Evolutionary conservation across 2,329 filamentous ascomycete genomes (phyloP), one percentile per base, ranked within the genome.

Genomic region (Epichloe coenophiala): DNA sequence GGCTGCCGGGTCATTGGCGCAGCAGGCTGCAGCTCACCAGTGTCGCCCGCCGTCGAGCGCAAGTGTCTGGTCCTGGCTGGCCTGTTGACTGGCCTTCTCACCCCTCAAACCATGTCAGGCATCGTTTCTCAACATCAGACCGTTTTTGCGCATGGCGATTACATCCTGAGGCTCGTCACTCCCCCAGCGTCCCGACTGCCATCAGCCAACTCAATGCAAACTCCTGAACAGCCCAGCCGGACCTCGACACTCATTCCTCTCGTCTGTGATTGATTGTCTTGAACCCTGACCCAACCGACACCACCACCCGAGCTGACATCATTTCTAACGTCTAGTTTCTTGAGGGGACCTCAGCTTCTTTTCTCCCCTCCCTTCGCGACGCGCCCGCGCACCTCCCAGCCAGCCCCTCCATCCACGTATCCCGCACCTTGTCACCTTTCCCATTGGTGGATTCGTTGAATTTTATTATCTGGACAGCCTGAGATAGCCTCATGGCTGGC

Each of bases 401-500:
- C 17, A 45, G 15, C 45, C 6, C 37, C 17, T 21, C 38, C 39
- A 3, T 39, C 21, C 17, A 9, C 37, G 13, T 45, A 15, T 19
- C 45, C 39, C 13, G 42, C 39, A 17, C 8, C 19, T 21, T 7
- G 15, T n/a, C 36, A 43, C 40, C 21, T 39, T 41, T 15, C 17
- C 8, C 19, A 45, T 42, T 41, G 35, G 23, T n/a, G 31, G 19
- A 15, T 8, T 19, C 15, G 23, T 37, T 17, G 5, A 49, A 13
- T 13, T 33, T 17, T 15, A 21, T 41, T 31, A 36, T 27, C 47
- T 17, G 52, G 49, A 47, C 48, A 51, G 52, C 45, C 49, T 19
- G 23, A 7, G 33, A 19, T 49, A 49, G 48, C 49, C 63, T 71
- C 69, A 79, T 82, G 79, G 79, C 76, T 74, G 69, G 66, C 67